Evolutionary conservation across 768 basidiomycete species (phyloP).

Genomic region (Agrocybe pediades): DNA sequence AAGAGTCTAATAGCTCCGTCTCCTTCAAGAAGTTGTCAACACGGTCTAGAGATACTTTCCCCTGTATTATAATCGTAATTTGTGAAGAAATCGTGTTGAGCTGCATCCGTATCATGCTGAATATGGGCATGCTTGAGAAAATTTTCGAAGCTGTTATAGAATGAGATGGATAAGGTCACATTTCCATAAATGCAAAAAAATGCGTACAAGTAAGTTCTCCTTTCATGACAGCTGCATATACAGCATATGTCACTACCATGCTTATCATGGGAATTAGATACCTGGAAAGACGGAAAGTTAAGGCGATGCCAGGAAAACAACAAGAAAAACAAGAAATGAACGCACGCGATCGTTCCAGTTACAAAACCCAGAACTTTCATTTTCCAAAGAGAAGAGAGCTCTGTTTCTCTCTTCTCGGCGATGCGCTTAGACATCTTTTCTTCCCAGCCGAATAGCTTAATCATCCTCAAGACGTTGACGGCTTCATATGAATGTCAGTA

Average conservation of each 20-base stretch:
- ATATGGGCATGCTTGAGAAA: constrained; percentile 60
- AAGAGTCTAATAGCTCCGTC: constrained; percentile 50
- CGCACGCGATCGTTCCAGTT: constrained; percentile 16
- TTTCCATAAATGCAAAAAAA: too few species aligned
- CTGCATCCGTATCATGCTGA: constrained; percentile 41
- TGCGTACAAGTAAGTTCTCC: constrained; percentile 23
- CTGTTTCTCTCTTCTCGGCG: constrained; percentile 59
- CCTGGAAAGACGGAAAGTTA: constrained; percentile 31
- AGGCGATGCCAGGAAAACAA: neutral
- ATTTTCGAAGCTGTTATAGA: constrained; percentile 48
- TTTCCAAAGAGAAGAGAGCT: constrained; percentile 59
- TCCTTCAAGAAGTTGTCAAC: constrained; percentile 40
- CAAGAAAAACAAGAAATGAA: neutral
- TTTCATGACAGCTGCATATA: constrained; percentile 47
- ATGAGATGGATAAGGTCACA: neutral
- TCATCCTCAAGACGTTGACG: constrained; percentile 64
- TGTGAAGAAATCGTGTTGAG: constrained; percentile 8
- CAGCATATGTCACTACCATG: constrained; percentile 66
- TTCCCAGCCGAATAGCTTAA: constrained; percentile 77
- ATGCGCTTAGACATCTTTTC: constrained; percentile 56
- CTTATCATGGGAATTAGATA: constrained; percentile 63
- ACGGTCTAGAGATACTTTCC: constrained; percentile 67
- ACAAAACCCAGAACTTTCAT: constrained; percentile 23
- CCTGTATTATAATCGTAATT: constrained; percentile 29
- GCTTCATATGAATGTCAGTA: constrained; percentile 33